Percentiles rank a stretch among this genome's conserved stretches.
phyloP scores from a whole-genome alignment of 2,329 filamentous ascomycete species.

The Claviceps africana region DNA sequence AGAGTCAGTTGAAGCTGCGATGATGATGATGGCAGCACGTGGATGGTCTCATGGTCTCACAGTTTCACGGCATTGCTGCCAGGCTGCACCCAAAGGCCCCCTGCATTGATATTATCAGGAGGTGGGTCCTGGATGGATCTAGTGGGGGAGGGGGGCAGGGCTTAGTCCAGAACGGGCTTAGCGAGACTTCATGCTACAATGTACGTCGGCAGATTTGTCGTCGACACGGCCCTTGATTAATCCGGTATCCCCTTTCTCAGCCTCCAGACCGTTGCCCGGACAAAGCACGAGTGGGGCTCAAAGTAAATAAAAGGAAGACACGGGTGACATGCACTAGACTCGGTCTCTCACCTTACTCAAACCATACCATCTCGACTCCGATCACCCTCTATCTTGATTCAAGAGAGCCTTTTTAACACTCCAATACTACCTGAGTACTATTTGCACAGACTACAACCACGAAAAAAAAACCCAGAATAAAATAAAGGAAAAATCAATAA shows the following conservation, averaged over 20 bases:
- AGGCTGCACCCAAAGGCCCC: not conserved
- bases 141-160: not conserved
- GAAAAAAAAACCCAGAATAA: not conserved
- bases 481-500: not conserved
- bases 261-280: constrained; percentile 21
- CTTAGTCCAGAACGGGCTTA: not conserved
- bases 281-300: constrained; percentile 20
- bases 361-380: constrained; percentile 8
- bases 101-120: not conserved
- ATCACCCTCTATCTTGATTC: constrained; percentile 6
- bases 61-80: too few relatives aligned
- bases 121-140: not conserved
- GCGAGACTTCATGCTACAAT: too few relatives aligned
- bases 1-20: not conserved
- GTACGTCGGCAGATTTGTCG: too few relatives aligned
- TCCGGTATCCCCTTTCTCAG: constrained; percentile 1
- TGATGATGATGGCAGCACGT: not conserved
- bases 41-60: not conserved
- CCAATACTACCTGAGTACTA: not conserved
- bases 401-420: constrained; percentile 9
- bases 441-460: not conserved
- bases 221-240: constrained; percentile 5
- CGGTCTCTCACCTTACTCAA: constrained; percentile 15
- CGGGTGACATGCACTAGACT: constrained; percentile 9
- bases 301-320: constrained; percentile 33